Evolutionary conservation across 139 green algal genomes (phyloP), one percentile per base, ranked within the genome.

Genomic region (Nannochloris sp.): DNA sequence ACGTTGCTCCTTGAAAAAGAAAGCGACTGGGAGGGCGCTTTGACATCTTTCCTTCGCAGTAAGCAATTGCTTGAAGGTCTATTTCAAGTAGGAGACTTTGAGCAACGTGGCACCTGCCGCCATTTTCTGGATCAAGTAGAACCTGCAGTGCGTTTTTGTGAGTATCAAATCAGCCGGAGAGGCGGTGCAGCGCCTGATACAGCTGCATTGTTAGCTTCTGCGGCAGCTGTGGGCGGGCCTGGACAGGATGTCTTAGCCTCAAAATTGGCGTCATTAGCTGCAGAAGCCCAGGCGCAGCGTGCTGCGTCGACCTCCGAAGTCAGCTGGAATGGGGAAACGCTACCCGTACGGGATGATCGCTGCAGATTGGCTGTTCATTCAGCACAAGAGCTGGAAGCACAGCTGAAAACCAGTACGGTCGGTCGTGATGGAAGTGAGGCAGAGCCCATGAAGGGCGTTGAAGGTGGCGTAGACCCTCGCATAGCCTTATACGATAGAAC

Each of bases 111-210:
- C 19, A 68, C 86, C 48, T 89, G 74, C 63, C 76, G 85, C 15
- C 71, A 88, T 69, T 83, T 88, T 54, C 68, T 89, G n/a, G 87
- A 96, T 60, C 88, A 95, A 61, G 64, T 95, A 42, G 84, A 93
- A 59, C 79, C 88, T 4, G 68, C 70, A 54, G 73, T 96, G 25
- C 77, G 84, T 14, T 97, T 87, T 81, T 95, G 88, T 76, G 60
- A 76, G 15, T 96, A 97, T 71, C 84, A 95, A 72, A 76, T 92
- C 32, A 63, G 46, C 31, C 65, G 76, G 32, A 67, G 63, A 23
- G 77, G 79, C 6, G 76, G 64, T 0, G 57, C 44, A 24, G 42
- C 19, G 1, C 47, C 48, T 14, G 66, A 77, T 44, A 35, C 73
- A 2, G 19, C 62, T 0, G 63, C 64, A 35, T 73, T 83, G 63